Conservation (phyloP, 1,284 basidiomycete species). For the Retiboletus flavoniger region DNA sequence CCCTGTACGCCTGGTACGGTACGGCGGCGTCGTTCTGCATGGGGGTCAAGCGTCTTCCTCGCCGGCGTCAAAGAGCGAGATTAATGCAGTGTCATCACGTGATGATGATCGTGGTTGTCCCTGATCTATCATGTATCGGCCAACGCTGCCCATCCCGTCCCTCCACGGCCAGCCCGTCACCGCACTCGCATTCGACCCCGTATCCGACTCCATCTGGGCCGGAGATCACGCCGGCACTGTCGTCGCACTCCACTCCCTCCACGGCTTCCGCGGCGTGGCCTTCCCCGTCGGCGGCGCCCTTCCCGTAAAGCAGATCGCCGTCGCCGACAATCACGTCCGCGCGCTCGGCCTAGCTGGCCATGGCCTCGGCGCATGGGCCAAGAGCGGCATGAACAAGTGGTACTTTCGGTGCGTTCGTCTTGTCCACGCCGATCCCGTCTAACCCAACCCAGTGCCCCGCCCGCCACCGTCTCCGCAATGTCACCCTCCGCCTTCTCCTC, state of each 20-base stretch:
- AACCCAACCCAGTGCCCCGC: slow-evolving; percentile 12
- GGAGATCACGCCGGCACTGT: slow-evolving; percentile 77
- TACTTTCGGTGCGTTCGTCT: slow-evolving; percentile 54
- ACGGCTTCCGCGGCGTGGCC: slow-evolving; percentile 69
- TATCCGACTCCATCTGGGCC: slow-evolving; percentile 87
- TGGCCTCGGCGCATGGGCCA: slow-evolving; percentile 73
- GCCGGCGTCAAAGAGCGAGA: too few species aligned
- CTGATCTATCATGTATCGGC: slow-evolving; percentile 36
- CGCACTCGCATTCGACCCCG: slow-evolving; percentile 84
- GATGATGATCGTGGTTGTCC: not conserved
- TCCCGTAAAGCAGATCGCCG: slow-evolving; percentile 68
- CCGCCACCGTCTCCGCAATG: slow-evolving; percentile 53
- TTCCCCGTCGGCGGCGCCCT: slow-evolving; percentile 68
- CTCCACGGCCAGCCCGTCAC: slow-evolving; percentile 55
- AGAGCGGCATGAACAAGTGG: slow-evolving; percentile 83
- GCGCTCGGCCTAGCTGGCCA: slow-evolving; percentile 57
- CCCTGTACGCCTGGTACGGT: slow-evolving; percentile 75
- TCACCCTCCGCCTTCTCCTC: slow-evolving; percentile 54
- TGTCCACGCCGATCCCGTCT: not conserved
- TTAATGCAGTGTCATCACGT: slow-evolving; percentile 16
- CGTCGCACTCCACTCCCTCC: slow-evolving; percentile 68
- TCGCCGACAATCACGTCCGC: slow-evolving; percentile 74
- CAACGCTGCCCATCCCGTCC: slow-evolving; percentile 38
- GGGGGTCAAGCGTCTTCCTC: too few species aligned
- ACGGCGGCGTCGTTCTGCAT: slow-evolving; percentile 35